Conservation (phyloP, 352 stramenopile species). For the Aphanomyces astaci region DNA sequence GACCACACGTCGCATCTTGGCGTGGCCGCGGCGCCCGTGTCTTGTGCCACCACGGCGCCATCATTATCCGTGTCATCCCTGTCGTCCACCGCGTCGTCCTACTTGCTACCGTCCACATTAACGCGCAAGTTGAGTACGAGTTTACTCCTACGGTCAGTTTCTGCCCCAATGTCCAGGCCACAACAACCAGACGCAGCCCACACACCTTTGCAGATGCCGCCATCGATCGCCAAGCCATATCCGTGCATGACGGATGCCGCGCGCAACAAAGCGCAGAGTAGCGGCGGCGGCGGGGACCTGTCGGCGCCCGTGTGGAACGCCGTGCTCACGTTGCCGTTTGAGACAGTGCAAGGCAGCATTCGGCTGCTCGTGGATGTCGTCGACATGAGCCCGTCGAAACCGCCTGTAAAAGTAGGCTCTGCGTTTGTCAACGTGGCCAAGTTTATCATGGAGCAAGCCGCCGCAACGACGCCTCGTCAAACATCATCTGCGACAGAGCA, state of each 20-base stretch:
- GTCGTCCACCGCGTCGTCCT: slow-evolving; percentile 34
- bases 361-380: slow-evolving; percentile 68
- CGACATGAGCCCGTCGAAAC: slow-evolving; percentile 38
- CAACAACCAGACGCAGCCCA: background rate
- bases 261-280: slow-evolving; percentile 13
- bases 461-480: slow-evolving; percentile 7
- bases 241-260: slow-evolving; percentile 14
- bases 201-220: slow-evolving; percentile 2
- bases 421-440: slow-evolving; percentile 71
- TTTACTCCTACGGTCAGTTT: background rate
- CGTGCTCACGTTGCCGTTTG: slow-evolving; percentile 65
- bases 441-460: slow-evolving; percentile 77
- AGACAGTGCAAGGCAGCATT: slow-evolving; percentile 64
- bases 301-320: slow-evolving; percentile 65
- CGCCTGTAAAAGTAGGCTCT: slow-evolving; percentile 42
- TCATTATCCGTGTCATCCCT: slow-evolving; percentile 26
- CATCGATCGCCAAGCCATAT: background rate
- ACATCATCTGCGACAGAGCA: background rate
- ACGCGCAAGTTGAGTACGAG: slow-evolving; percentile 56
- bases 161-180: no score
- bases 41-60: slow-evolving; percentile 27
- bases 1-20: slow-evolving; percentile 32
- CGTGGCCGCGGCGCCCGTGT: slow-evolving; percentile 27
- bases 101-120: slow-evolving; percentile 45
- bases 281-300: background rate